Conservation (phyloP, 306 rosid genomes). For the Sesbania bispinosa region DNA sequence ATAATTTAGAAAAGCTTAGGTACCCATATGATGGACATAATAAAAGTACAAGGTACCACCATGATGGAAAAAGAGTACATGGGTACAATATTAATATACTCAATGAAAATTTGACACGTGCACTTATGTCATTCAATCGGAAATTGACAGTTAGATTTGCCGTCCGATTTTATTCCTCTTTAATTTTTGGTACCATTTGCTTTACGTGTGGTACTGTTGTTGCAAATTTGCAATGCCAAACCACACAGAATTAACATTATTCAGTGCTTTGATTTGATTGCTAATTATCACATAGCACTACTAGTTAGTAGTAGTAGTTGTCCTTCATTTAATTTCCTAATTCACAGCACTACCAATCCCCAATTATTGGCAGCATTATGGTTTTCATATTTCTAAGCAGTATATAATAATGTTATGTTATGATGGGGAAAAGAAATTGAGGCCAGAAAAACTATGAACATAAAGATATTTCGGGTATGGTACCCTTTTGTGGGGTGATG, state of each 20-base stretch:
- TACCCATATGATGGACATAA: not conserved
- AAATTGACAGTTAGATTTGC: not conserved
- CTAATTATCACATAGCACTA: not conserved
- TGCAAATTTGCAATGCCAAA: conserved; percentile 8
- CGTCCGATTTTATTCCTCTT: not conserved
- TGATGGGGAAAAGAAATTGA: not conserved
- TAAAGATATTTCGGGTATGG: not conserved
- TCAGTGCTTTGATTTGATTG: not conserved
- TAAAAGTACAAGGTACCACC: conserved; percentile 26
- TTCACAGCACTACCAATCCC: too few relatives aligned
- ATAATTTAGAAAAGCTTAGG: not conserved
- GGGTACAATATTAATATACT: conserved; percentile 13
- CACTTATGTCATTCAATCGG: not conserved
- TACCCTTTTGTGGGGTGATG: not conserved
- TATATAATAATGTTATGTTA: not conserved
- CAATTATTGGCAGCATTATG: not conserved
- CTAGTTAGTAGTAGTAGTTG: too few relatives aligned
- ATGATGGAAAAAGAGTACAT: conserved; percentile 20
- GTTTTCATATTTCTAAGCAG: not conserved
- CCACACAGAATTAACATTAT: not conserved
- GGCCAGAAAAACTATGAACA: not conserved
- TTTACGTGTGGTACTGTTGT: not conserved
- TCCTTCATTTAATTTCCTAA: too few relatives aligned
- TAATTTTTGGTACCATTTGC: not conserved
- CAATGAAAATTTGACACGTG: conserved; percentile 23